Percentiles rank a stretch among this genome's conserved stretches.
These are phyloP conservation scores for Verticillium dahliae DNA, from an alignment of 2,329 filamentous ascomycete species.

Conservation along the genomic window DNA sequence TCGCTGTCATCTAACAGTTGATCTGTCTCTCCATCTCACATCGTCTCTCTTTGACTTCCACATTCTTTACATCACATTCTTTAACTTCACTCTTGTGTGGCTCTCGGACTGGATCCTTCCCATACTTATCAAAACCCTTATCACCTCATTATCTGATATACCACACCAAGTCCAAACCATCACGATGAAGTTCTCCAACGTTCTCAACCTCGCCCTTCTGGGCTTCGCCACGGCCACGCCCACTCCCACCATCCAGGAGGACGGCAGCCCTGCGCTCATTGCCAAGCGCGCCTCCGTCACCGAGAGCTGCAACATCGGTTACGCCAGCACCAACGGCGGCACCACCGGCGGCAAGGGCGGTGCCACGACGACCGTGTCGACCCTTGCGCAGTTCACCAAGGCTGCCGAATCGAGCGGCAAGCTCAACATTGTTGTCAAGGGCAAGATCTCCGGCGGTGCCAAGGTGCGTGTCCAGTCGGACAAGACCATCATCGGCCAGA, in stretches of 20 bases:
- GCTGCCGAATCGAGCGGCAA: slow-evolving; percentile 37
- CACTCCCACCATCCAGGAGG: slow-evolving; percentile 19
- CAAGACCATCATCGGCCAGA: slow-evolving; percentile 37
- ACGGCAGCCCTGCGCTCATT: slow-evolving; percentile 17
- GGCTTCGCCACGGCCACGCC: slow-evolving; percentile 21
- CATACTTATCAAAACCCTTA: background rate
- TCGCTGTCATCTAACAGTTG: background rate
- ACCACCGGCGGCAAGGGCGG: slow-evolving; percentile 45
- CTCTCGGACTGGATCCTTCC: background rate
- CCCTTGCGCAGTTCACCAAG: slow-evolving; percentile 37
- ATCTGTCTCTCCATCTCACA: background rate
- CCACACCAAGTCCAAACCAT: background rate
- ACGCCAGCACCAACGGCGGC: slow-evolving; percentile 28
- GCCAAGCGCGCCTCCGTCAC: slow-evolving; percentile 28
- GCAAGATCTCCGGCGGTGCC: slow-evolving; percentile 31
- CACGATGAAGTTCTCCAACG: slow-evolving; percentile 24
- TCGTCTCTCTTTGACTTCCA: background rate
- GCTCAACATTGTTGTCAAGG: slow-evolving; percentile 33
- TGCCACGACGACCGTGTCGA: slow-evolving; percentile 41
- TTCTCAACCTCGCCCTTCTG: slow-evolving; percentile 19
- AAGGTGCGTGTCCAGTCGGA: slow-evolving; percentile 35
- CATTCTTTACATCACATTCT: background rate
- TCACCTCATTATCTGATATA: background rate
- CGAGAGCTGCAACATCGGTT: slow-evolving; percentile 27
- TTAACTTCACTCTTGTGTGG: background rate